These are phyloP conservation scores for Stachybotrys chlorohalonatus DNA, from an alignment of 2,329 filamentous ascomycete species.

Conservation along the genomic window DNA sequence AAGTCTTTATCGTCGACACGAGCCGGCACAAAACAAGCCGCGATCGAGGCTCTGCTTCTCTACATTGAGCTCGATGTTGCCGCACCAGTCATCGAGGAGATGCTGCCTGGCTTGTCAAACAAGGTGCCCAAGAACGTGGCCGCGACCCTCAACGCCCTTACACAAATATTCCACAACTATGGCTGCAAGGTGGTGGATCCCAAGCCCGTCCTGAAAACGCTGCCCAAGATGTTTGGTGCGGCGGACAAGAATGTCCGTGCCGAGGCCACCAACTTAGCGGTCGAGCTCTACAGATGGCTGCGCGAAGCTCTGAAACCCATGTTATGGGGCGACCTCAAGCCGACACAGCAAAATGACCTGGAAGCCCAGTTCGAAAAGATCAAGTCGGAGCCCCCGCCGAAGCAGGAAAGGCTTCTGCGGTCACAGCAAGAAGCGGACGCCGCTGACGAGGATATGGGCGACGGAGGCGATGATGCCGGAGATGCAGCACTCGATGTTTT, in stretches of 20 bases:
- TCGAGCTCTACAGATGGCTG: conserved; percentile 95
- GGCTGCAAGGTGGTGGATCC: conserved; percentile 92
- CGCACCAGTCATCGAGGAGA: conserved; percentile 79
- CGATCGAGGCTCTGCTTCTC: conserved; percentile 77
- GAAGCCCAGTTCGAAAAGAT: conserved; percentile 92
- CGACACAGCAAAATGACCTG: conserved; percentile 87
- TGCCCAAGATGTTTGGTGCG: conserved; percentile 89
- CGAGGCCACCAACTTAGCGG: conserved; percentile 81
- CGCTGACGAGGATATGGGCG: conserved; percentile 50
- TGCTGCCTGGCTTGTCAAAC: conserved; percentile 72
- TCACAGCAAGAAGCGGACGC: conserved; percentile 83
- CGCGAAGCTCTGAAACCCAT: conserved; percentile 97
- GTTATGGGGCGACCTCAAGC: conserved; percentile 93
- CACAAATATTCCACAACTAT: conserved; percentile 83
- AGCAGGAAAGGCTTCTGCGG: conserved; percentile 80
- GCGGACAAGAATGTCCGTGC: conserved; percentile 97
- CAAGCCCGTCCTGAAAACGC: conserved; percentile 76
- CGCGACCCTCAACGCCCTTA: conserved; percentile 63
- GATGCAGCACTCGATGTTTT: conserved; percentile 67
- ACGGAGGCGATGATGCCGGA: conserved; percentile 41
- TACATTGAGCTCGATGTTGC: conserved; percentile 85
- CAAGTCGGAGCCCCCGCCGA: conserved; percentile 77
- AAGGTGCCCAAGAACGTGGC: conserved; percentile 86
- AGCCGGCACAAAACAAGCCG: conserved; percentile 78
- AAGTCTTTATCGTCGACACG: conserved; percentile 85